Evolutionary conservation across 345 rosid species (phyloP).

Genomic region (Tarenaya hassleriana): DNA sequence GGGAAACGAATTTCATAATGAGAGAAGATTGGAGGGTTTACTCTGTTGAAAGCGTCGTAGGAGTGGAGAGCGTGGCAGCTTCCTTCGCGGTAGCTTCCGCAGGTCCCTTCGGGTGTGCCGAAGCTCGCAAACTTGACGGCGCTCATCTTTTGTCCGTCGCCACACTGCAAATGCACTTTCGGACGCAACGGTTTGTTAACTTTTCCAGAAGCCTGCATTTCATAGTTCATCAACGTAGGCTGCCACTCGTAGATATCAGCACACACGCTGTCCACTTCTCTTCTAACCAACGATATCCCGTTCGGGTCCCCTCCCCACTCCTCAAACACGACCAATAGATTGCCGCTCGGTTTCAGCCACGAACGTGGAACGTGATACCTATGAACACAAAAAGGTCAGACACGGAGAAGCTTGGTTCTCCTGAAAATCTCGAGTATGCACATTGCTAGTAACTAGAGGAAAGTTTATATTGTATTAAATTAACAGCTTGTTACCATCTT

Average conservation of each 20-base stretch:
- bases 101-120: constrained; percentile 82
- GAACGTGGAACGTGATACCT: constrained; percentile 95
- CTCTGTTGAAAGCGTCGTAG: constrained; percentile 88
- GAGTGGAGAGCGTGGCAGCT: constrained; percentile 93
- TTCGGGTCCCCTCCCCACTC: constrained; percentile 99
- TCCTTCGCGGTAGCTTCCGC: constrained; percentile 82
- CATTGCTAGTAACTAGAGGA: no score
- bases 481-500: constrained; percentile 50
- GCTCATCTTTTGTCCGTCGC: constrained; percentile 73
- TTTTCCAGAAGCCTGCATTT: constrained; percentile 78
- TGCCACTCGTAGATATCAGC: constrained; percentile 95
- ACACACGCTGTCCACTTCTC: constrained; percentile 80
- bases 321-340: constrained; percentile 89
- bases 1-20: no score
- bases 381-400: not conserved
- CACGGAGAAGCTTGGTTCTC: not conserved
- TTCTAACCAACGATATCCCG: constrained; percentile 70
- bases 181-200: constrained; percentile 79
- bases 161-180: constrained; percentile 77
- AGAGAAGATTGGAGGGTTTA: no score
- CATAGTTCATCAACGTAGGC: constrained; percentile 75
- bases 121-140: constrained; percentile 90
- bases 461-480: no score
- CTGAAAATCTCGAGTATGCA: no score
- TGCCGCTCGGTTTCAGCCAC: constrained; percentile 85